Evolutionary conservation across 148 eudicot species (phyloP).

Genomic region (Camellia granthamiana): DNA sequence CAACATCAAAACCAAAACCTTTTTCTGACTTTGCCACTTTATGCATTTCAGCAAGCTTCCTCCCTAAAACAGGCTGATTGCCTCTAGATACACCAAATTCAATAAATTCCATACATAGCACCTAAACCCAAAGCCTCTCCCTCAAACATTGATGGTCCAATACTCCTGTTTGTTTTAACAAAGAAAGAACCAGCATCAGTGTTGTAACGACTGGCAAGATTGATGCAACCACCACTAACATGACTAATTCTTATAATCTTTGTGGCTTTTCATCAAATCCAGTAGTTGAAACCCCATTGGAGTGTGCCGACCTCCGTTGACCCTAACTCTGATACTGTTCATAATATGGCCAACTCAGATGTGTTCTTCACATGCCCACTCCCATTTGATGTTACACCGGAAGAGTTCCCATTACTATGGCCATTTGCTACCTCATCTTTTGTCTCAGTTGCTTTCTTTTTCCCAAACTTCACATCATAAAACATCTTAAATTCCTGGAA

Average conservation of each 20-base stretch:
- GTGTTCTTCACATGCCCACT: constrained; percentile 42
- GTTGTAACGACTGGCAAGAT: constrained; percentile 75
- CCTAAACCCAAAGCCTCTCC: constrained; percentile 91
- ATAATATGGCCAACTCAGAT: constrained; percentile 74
- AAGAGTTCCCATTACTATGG: constrained; percentile 18
- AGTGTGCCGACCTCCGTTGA: constrained; percentile 25
- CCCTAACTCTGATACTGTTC: constrained; percentile 70
- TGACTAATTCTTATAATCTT: constrained; percentile 63
- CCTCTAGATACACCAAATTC: constrained; percentile 86
- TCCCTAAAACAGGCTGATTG: constrained; percentile 85
- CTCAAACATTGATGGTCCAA: constrained; percentile 89
- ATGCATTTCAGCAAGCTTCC: constrained; percentile 95
- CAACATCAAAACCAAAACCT: constrained; percentile 89
- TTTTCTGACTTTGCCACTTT: constrained; percentile 77
- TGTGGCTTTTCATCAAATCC: constrained; percentile 36
- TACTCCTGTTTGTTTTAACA: constrained; percentile 88
- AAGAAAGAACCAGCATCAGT: constrained; percentile 92
- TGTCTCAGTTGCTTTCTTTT: constrained; percentile 55
- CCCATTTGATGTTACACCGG: constrained; percentile 37
- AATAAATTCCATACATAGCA: constrained; percentile 86
- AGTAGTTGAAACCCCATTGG: constrained; percentile 47
- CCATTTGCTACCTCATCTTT: constrained; percentile 28
- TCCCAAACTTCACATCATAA: constrained; percentile 98
- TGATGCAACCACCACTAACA: constrained; percentile 95
- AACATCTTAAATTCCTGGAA: constrained; percentile 91